These are phyloP conservation scores for Dioscorea zingiberensis DNA, from an alignment of 106 monocot genomes.

Conservation along the genomic window DNA sequence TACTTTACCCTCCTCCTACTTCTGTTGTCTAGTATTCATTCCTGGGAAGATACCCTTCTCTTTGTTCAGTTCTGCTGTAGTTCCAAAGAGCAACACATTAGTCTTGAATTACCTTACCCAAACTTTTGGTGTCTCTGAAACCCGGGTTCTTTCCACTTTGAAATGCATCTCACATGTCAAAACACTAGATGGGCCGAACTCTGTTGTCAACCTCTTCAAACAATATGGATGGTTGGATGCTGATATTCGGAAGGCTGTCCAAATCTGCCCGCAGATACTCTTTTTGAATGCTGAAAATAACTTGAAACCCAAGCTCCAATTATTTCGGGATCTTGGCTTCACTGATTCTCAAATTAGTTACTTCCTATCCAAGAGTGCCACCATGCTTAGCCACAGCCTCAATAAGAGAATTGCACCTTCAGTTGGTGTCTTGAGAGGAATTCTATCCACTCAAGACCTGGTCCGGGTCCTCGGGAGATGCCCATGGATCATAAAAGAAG, in stretches of 20 bases:
- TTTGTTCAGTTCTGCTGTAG: neutral
- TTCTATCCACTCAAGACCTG: neutral
- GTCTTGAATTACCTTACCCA: slow-evolving; percentile 2
- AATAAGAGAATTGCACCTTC: slow-evolving; percentile 1
- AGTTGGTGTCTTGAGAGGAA: neutral
- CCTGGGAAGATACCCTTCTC: neutral
- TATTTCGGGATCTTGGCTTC: slow-evolving; percentile 1
- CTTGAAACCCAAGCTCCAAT: slow-evolving; percentile 4
- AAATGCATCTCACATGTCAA: neutral
- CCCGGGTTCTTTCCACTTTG: neutral
- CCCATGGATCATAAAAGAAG: slow-evolving; percentile 5
- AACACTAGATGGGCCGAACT: neutral
- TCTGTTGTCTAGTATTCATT: too few species aligned
- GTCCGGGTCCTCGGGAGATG: neutral
- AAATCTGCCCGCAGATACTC: neutral
- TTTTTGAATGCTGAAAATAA: slow-evolving; percentile 4
- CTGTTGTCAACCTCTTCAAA: neutral
- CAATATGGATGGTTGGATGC: neutral
- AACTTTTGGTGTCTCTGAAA: slow-evolving; percentile 7
- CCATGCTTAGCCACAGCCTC: slow-evolving; percentile 1
- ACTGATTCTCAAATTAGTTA: neutral
- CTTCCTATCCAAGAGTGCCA: neutral
- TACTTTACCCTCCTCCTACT: too few species aligned
- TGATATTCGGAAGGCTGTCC: slow-evolving; percentile 1
- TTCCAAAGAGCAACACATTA: neutral